Evolutionary conservation across 306 rosid species (phyloP).

Genomic region (Herpetospermum pedunculosum): DNA sequence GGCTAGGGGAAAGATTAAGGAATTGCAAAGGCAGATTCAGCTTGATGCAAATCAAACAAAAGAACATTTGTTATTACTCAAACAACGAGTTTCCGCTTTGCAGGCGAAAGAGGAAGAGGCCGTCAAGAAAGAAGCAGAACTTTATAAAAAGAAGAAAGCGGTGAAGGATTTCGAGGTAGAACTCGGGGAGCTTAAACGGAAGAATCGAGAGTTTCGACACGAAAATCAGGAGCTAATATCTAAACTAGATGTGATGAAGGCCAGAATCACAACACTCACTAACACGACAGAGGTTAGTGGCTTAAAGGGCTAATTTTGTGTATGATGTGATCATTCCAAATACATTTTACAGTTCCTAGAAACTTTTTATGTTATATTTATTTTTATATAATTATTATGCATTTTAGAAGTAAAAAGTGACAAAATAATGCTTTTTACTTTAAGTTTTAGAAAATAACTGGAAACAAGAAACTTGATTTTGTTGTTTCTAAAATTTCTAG

Average conservation of each 20-base stretch:
- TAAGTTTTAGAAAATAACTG: too few relatives aligned
- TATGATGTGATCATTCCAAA: neutral
- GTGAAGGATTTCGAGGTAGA: conserved; percentile 61
- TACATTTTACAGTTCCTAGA: neutral
- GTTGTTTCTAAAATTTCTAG: too few relatives aligned
- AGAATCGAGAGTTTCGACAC: conserved; percentile 74
- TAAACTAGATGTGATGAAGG: conserved; percentile 63
- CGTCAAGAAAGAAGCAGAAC: conserved; percentile 56
- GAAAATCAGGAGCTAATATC: conserved; percentile 70
- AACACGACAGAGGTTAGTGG: conserved; percentile 61
- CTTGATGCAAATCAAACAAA: conserved; percentile 80
- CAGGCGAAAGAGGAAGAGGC: conserved; percentile 71
- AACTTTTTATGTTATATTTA: too few relatives aligned
- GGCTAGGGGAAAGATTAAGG: conserved; percentile 82
- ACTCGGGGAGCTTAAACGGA: conserved; percentile 63
- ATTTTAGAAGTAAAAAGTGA: too few relatives aligned
- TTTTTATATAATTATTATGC: too few relatives aligned
- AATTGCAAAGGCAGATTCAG: conserved; percentile 83
- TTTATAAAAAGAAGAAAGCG: conserved; percentile 65
- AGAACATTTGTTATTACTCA: conserved; percentile 80
- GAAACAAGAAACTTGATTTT: too few relatives aligned
- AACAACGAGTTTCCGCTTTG: conserved; percentile 72
- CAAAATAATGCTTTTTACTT: too few relatives aligned
- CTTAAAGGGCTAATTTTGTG: neutral
- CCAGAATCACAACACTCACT: conserved; percentile 43